Conservation (phyloP, 1,284 basidiomycete species). For the Ceratobasidium sp. region DNA sequence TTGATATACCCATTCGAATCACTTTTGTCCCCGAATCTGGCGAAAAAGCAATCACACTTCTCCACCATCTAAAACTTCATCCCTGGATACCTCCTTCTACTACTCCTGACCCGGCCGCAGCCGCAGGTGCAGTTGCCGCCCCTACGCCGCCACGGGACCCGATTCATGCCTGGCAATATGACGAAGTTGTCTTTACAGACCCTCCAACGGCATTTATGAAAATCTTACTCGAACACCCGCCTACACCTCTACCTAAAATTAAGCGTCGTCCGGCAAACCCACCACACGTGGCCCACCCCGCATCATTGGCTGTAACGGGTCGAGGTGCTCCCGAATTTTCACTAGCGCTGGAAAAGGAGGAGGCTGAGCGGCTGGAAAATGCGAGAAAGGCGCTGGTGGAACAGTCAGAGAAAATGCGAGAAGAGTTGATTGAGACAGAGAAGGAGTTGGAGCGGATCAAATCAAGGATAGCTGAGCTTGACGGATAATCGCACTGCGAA, state of each 20-base stretch:
- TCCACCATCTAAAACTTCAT: slow-evolving; percentile 96
- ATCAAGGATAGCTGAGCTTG: slow-evolving; percentile 54
- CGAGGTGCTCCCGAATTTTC: slow-evolving; percentile 81
- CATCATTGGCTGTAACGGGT: slow-evolving; percentile 62
- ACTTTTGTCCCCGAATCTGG: slow-evolving; percentile 91
- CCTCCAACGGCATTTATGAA: slow-evolving; percentile 90
- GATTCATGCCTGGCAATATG: slow-evolving; percentile 99
- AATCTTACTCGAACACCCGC: slow-evolving; percentile 81
- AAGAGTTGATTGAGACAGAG: slow-evolving; percentile 72
- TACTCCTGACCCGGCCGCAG: slow-evolving; percentile 41
- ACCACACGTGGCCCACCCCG: slow-evolving; percentile 70
- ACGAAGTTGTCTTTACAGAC: slow-evolving; percentile 96
- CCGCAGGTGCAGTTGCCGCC: slow-evolving; percentile 47
- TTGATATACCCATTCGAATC: slow-evolving; percentile 93
- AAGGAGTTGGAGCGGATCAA: slow-evolving; percentile 70
- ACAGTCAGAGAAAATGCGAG: slow-evolving; percentile 68
- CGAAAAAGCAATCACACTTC: slow-evolving; percentile 87
- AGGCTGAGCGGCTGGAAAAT: slow-evolving; percentile 79
- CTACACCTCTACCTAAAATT: slow-evolving; percentile 77
- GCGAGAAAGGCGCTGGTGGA: slow-evolving; percentile 72
- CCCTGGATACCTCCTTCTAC: slow-evolving; percentile 69
- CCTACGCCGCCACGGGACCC: slow-evolving; percentile 48
- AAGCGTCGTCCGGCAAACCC: slow-evolving; percentile 64
- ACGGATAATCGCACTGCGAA: neutral
- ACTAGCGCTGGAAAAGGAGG: slow-evolving; percentile 83